Conservation (phyloP, 257 asterid species). For the Solanum chiquidenum region DNA sequence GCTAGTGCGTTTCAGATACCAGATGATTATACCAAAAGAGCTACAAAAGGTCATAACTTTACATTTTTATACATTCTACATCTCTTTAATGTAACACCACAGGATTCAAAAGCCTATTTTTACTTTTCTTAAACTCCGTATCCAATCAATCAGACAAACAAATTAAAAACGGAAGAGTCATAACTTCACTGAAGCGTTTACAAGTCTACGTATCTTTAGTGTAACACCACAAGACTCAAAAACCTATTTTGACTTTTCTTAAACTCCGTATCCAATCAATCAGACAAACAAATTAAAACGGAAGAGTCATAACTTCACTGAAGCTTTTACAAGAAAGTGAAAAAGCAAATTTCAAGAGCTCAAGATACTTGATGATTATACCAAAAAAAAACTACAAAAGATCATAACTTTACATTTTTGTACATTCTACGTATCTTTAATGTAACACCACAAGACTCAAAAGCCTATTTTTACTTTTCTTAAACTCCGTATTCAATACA, state of each 20-base stretch:
- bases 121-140: no score
- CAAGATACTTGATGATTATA: not conserved
- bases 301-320: not conserved
- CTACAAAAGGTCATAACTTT: not conserved
- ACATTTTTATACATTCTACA: not conserved
- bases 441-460: no score
- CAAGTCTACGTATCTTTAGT: not conserved
- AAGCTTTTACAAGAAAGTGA: conserved; percentile 42
- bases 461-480: not conserved
- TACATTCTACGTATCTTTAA: no score
- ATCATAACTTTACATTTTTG: not conserved
- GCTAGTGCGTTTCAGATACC: not conserved
- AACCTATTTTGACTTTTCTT: no score
- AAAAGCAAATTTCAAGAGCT: not conserved
- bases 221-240: no score
- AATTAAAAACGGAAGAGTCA: not conserved
- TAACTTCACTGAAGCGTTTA: conserved; percentile 29
- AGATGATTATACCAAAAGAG: conserved; percentile 8
- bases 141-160: no score
- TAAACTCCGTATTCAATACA: no score
- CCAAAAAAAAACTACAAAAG: not conserved
- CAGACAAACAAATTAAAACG: no score
- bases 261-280: no score
- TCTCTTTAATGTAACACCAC: no score
- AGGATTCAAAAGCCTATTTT: no score